Conservation (phyloP, 306 rosid genomes). For the Neltuma alba region DNA sequence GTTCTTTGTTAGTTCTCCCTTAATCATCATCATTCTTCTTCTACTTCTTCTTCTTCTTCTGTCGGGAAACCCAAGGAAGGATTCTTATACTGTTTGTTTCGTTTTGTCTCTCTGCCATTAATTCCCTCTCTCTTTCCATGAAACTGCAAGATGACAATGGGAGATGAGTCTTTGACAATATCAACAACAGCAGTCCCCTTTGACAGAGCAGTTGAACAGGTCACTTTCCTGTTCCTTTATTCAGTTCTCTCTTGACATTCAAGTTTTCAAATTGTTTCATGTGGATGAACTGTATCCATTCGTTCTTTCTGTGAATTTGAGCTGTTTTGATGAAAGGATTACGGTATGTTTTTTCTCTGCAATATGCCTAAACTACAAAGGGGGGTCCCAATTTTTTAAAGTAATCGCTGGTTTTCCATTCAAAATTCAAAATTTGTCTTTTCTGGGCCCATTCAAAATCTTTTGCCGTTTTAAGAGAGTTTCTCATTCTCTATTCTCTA, state of each 20-base stretch:
- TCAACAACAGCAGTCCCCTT: conserved; percentile 44
- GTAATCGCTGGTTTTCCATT: conserved; percentile 18
- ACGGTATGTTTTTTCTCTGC: neutral
- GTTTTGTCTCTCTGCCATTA: conserved; percentile 38
- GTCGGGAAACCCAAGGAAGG: conserved; percentile 41
- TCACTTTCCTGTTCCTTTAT: conserved; percentile 28
- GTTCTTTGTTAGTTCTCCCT: conserved; percentile 24
- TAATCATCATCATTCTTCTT: conserved; percentile 52
- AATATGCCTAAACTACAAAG: conserved; percentile 31
- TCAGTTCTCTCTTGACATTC: conserved; percentile 13
- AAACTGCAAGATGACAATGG: conserved; percentile 60
- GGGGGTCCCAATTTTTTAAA: conserved; percentile 31
- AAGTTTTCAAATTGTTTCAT: conserved; percentile 6
- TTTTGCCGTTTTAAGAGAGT: neutral
- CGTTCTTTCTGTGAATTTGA: neutral
- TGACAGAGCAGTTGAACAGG: conserved; percentile 91
- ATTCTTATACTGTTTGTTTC: conserved; percentile 27
- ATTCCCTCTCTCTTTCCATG: conserved; percentile 36
- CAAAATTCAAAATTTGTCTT: conserved; percentile 18
- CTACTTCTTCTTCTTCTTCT: conserved; percentile 8
- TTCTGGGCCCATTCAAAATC: conserved; percentile 4
- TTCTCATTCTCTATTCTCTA: conserved; percentile 1
- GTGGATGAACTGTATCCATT: neutral
- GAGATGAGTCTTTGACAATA: conserved; percentile 50
- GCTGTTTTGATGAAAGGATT: conserved; percentile 19